Conservation (phyloP, 371 early-diverging fungal species). For the Lichtheimia hyalospora region DNA sequence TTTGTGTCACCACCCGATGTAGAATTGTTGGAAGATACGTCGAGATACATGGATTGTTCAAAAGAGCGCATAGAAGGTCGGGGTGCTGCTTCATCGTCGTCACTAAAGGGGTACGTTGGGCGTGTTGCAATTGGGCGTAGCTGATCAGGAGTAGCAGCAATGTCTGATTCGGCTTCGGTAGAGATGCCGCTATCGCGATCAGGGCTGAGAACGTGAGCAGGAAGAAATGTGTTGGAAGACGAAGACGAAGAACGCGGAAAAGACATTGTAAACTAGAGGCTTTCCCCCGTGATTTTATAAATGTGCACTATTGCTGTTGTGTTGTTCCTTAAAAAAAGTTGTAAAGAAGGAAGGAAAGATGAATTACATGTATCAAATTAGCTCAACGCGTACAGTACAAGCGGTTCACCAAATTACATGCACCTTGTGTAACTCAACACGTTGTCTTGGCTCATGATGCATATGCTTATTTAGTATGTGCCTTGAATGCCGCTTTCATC, state of each 20-base stretch:
- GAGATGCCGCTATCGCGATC: slow-evolving; percentile 43
- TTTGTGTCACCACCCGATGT: too few relatives aligned
- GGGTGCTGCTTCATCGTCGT: slow-evolving; percentile 32
- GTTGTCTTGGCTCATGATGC: background rate
- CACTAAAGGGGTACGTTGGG: slow-evolving; percentile 38
- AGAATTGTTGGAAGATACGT: background rate
- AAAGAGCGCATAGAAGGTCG: slow-evolving; percentile 18
- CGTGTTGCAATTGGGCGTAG: background rate
- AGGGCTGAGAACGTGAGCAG: slow-evolving; percentile 10
- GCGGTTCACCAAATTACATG: slow-evolving; percentile 1
- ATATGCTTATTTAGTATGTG: slow-evolving; percentile 2
- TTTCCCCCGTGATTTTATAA: background rate
- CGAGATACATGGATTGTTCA: slow-evolving; percentile 23
- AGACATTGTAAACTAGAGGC: background rate
- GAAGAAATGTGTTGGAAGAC: slow-evolving; percentile 7
- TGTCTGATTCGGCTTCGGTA: slow-evolving; percentile 38
- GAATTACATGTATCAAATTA: background rate
- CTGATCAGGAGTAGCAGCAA: slow-evolving; percentile 5
- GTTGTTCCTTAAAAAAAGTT: background rate
- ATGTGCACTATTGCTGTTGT: background rate
- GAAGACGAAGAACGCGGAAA: slow-evolving; percentile 8
- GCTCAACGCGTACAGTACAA: background rate
- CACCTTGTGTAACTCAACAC: background rate
- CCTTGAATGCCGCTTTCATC: background rate
- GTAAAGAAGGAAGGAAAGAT: background rate